Evolutionary conservation across 306 rosid genomes (phyloP).

Genomic region (Glycyrrhiza uralensis): DNA sequence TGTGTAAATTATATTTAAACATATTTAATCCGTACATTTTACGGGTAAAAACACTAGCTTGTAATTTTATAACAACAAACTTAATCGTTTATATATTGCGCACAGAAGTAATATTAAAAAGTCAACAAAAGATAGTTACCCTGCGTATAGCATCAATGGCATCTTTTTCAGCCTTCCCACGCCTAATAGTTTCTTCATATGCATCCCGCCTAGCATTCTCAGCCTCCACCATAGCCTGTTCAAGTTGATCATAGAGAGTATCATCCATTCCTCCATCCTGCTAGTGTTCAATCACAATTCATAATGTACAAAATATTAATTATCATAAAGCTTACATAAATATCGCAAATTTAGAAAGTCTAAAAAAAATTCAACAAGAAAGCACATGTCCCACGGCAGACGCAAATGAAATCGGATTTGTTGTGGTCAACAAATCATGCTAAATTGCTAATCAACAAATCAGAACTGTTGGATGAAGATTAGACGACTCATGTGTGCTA

Average conservation of each 20-base stretch:
- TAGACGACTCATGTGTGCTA: no score
- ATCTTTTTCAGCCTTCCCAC: slow-evolving; percentile 73
- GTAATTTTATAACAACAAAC: not conserved
- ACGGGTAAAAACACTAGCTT: not conserved
- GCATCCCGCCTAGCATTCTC: slow-evolving; percentile 54
- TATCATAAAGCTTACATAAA: no score
- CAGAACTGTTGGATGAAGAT: no score
- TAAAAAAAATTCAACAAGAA: not conserved
- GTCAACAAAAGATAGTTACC: slow-evolving; percentile 40
- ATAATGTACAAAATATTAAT: slow-evolving; percentile 1
- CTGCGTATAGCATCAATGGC: slow-evolving; percentile 54
- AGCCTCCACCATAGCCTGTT: slow-evolving; percentile 64
- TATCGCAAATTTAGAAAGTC: not conserved
- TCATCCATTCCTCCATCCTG: slow-evolving; percentile 68
- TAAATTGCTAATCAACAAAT: no score
- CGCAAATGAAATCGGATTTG: no score
- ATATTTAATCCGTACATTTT: no score
- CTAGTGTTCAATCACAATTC: slow-evolving; percentile 24
- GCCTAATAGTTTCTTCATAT: slow-evolving; percentile 51
- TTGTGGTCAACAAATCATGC: no score
- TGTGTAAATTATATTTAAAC: no score
- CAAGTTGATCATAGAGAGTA: slow-evolving; percentile 56
- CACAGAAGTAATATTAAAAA: slow-evolving; percentile 1
- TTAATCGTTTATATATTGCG: not conserved
- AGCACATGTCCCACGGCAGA: not conserved